phyloP scores from a whole-genome alignment of 2,329 filamentous ascomycete species.

The Scytalidium sp. region DNA sequence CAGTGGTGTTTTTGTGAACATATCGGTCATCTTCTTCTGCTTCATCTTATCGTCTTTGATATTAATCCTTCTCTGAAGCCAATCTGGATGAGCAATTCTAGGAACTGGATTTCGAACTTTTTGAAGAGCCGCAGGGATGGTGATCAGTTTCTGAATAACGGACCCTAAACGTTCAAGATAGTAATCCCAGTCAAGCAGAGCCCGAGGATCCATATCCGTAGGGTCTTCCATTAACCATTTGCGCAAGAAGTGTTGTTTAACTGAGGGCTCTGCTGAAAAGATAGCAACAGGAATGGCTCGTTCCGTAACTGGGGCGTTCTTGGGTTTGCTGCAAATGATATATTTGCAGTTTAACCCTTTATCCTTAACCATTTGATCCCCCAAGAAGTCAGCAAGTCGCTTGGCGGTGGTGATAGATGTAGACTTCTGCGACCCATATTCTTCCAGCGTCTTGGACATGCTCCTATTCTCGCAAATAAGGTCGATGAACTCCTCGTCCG shows the following conservation, averaged over 20 bases:
- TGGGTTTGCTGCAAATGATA: constrained; percentile 87
- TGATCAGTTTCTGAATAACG: constrained; percentile 98
- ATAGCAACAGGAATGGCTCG: constrained; percentile 93
- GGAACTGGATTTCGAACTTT: constrained; percentile 95
- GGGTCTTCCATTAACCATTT: constrained; percentile 97
- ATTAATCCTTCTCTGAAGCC: constrained; percentile 90
- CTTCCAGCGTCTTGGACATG: constrained; percentile 95
- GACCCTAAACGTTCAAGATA: constrained; percentile 94
- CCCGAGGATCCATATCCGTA: constrained; percentile 82
- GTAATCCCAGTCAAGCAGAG: constrained; percentile 93
- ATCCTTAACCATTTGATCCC: constrained; percentile 98
- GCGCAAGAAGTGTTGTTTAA: constrained; percentile 84
- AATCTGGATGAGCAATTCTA: constrained; percentile 90
- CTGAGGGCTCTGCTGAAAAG: constrained; percentile 85
- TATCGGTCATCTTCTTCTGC: constrained; percentile 96
- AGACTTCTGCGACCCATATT: constrained; percentile 94
- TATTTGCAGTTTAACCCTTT: constrained; percentile 99
- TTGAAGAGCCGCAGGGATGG: constrained; percentile 93
- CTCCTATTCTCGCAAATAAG: constrained; percentile 99
- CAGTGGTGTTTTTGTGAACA: constrained; percentile 73
- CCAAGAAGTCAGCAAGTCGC: constrained; percentile 90
- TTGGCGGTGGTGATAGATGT: constrained; percentile 99
- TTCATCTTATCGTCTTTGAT: constrained; percentile 97
- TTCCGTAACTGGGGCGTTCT: constrained; percentile 89
- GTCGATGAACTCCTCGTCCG: constrained; percentile 96